Base-by-base conservation (phyloP, 805 yeast species). In the Yarrowia sp. region DNA sequence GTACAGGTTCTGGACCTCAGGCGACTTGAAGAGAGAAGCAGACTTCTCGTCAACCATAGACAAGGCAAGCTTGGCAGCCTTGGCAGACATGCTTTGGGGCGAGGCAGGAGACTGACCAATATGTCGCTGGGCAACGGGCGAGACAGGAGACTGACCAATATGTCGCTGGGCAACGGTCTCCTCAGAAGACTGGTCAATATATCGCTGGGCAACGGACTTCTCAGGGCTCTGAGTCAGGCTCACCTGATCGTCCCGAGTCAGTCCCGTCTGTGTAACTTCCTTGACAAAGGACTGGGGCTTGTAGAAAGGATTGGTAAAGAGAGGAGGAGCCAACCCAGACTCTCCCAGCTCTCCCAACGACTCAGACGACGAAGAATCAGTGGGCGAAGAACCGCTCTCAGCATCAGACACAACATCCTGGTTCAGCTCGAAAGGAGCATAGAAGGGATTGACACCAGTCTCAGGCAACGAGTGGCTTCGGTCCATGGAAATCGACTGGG, bases 401-500 rank as follows among this genome's bases (percentile, higher is more conserved):
- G 40, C 40, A 19, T 51, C 41, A 14, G 26, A 17, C 12, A 9
- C 21, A 17, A 28, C 19, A 8, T 30, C 40, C 43, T 51, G 32
- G 35, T 51, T 33, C 16, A 36, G 59, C 59, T 51, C 43, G 10
- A 36, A 51, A 14, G 59, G 59, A 5, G 40, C 49, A 14, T 58
- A 58, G 22, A 58, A 58, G 10, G 63, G 63, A 22, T 58, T 58
- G 22, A 28, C 30, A n/a, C 63, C 63, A 5, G 17, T 3, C 40
- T 58, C 63, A 12, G 63, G 63, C 2, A 58, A 40, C 3, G 40
- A 28, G 35, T 41, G 63, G 14, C 51, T 41, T 14, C 63, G 26
- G 63, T 58, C 51, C 63, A 58, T 58, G 41, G 32, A 19, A 22
- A 52, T 38, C 35, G 61, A 52, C 46, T 52, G 61, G 14, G 61